These are phyloP conservation scores for Amylostereum areolatum DNA, from an alignment of 1,284 basidiomycete genomes.

Conservation along the genomic window DNA sequence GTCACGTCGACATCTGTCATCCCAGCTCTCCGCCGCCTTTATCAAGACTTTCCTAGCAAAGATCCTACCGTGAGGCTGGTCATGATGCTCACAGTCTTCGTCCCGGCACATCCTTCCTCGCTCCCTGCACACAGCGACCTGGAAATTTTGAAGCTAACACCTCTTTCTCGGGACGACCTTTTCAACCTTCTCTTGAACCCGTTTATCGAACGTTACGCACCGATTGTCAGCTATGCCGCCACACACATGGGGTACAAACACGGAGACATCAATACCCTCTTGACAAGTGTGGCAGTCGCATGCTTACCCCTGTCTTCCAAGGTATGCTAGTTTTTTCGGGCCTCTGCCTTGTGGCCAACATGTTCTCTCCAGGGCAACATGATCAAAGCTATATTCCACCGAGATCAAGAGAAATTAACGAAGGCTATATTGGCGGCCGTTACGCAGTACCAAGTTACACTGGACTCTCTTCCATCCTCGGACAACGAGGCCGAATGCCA, in stretches of 20 bases:
- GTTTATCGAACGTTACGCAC: conserved; percentile 53
- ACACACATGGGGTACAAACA: conserved; percentile 35
- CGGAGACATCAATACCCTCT: conserved; percentile 36
- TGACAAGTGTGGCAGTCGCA: conserved; percentile 46
- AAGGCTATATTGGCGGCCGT: conserved; percentile 35
- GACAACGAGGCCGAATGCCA: conserved; percentile 39
- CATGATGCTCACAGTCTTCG: conserved; percentile 58
- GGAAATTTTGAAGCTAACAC: conserved; percentile 44
- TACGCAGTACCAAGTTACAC: conserved; percentile 40
- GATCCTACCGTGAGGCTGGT: conserved; percentile 59
- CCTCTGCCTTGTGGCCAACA: neutral
- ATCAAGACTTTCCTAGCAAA: conserved; percentile 54
- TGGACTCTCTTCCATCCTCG: conserved; percentile 48
- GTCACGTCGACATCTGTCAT: conserved; percentile 44
- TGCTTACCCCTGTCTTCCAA: conserved; percentile 63
- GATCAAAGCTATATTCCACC: conserved; percentile 47
- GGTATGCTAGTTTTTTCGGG: conserved; percentile 26
- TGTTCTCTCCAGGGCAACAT: conserved; percentile 47
- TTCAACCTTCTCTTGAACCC: conserved; percentile 59
- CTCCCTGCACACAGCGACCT: conserved; percentile 35
- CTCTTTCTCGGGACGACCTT: conserved; percentile 52
- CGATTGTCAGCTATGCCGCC: conserved; percentile 50
- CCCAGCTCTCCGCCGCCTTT: conserved; percentile 51
- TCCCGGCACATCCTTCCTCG: conserved; percentile 29
- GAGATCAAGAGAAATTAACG: conserved; percentile 30